Base-by-base conservation (phyloP, 495 filamentous ascomycete genomes). In the Hypoxylon subgilvum region DNA sequence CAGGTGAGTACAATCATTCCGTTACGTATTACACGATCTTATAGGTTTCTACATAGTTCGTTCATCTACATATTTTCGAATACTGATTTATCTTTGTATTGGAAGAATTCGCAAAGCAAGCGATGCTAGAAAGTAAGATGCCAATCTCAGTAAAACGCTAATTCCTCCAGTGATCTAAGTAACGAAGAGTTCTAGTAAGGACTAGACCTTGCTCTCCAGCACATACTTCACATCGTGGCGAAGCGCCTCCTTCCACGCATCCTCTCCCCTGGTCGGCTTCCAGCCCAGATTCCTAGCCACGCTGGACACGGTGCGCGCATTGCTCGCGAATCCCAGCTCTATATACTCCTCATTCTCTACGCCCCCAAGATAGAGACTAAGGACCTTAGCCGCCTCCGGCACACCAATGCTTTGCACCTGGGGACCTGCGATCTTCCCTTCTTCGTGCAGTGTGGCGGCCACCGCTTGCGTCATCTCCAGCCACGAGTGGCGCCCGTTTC, bases 401-500 rank as follows among this genome's bases (percentile, higher is more conserved):
- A 78, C 21, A 7, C 35, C 54, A n/a, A 82, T 49, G 16, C 47
- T 53, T 14, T 70, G 69, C 5, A 74, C 61, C 10, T 70, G 48
- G 8, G 31, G 41, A 4, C 66, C 66, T 36, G 72, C 59, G 34
- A 78, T 44, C n/a, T 47, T 40, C 2, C 73, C 72, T 1, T 66
- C 46, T 19, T 66, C 64, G 23, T 67, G 43, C n/a, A 65, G 45
- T 1, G 74, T 72, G n/a, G 75, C 59, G 1, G 70, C 76, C 4
- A 78, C 65, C 7, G 67, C 65, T 19, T 74, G 46, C 4, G 68
- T 52, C 3, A 79, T 14, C 16, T 79, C 73, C 8, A 38, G 44
- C 76, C 74, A 81, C 1, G 69, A 62, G 54, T 73, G 67, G 6
- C 58, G 56, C 0, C 79, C 79, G 21, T 66, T 76, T 1, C 63